Conservation (phyloP, 176 grass and related monocot species). For the Carex cristatella region DNA sequence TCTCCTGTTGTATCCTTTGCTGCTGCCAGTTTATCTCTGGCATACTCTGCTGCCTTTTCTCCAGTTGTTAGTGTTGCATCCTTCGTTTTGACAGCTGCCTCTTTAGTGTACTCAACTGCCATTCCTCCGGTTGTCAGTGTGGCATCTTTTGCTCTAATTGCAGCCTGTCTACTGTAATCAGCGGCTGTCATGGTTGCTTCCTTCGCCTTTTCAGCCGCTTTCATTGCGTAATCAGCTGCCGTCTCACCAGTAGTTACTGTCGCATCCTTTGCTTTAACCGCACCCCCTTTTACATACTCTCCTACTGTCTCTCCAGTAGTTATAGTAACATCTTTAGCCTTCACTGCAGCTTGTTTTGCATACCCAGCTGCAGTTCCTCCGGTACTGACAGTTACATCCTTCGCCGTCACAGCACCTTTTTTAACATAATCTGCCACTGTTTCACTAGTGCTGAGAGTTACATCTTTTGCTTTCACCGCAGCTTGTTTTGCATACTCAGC, state of each 20-base stretch:
- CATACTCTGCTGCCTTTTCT: constrained; percentile 15
- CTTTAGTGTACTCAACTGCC: background rate
- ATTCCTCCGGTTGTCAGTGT: constrained; percentile 24
- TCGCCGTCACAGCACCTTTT: constrained; percentile 39
- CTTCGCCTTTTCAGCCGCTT: constrained; percentile 29
- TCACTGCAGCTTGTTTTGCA: constrained; percentile 41
- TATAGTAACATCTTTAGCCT: constrained; percentile 46
- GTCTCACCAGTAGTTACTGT: constrained; percentile 27
- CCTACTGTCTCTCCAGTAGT: constrained; percentile 26
- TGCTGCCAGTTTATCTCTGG: constrained; percentile 15
- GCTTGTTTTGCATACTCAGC: constrained; percentile 47
- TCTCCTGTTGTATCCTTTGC: constrained; percentile 11
- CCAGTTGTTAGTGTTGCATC: background rate
- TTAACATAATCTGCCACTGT: constrained; percentile 33
- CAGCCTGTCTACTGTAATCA: background rate
- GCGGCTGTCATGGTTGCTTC: constrained; percentile 3
- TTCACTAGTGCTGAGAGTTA: constrained; percentile 26
- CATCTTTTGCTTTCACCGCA: constrained; percentile 42
- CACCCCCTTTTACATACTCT: constrained; percentile 16
- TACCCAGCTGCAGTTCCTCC: constrained; percentile 34
- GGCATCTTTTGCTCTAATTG: constrained; percentile 22
- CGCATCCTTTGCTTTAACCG: constrained; percentile 43
- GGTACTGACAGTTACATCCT: constrained; percentile 32
- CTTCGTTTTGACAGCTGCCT: constrained; percentile 1
- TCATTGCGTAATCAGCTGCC: constrained; percentile 33